phyloP scores from a whole-genome alignment of 495 filamentous ascomycete species.

The Hyaloscypha variabilis region DNA sequence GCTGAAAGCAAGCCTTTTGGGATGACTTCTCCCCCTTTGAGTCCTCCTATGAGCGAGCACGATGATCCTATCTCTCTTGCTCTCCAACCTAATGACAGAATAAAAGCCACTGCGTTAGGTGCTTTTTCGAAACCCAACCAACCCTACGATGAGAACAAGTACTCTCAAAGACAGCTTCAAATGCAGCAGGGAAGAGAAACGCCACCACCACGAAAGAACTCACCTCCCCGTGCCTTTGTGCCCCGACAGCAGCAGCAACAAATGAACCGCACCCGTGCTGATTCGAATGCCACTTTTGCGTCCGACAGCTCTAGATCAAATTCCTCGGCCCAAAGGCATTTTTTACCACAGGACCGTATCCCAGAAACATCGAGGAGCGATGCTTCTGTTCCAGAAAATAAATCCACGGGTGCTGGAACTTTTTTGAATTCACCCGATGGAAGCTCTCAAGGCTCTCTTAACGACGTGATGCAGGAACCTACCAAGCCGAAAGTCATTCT shows the following conservation, averaged over 20 bases:
- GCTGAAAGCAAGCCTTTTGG: slow-evolving; percentile 39
- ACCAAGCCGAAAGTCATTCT: slow-evolving; percentile 28
- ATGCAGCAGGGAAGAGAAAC: slow-evolving; percentile 70
- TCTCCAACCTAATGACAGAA: slow-evolving; percentile 75
- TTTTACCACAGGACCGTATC: slow-evolving; percentile 21
- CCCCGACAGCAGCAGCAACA: slow-evolving; percentile 24
- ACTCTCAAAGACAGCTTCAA: slow-evolving; percentile 77
- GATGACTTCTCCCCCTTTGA: slow-evolving; percentile 61
- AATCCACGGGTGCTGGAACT: slow-evolving; percentile 36
- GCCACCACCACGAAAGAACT: slow-evolving; percentile 35
- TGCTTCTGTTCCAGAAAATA: slow-evolving; percentile 38
- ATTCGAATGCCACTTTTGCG: slow-evolving; percentile 29
- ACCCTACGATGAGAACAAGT: slow-evolving; percentile 82
- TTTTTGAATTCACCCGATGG: slow-evolving; percentile 36
- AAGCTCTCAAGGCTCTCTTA: slow-evolving; percentile 29
- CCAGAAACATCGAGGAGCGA: slow-evolving; percentile 20
- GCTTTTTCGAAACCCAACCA: slow-evolving; percentile 79
- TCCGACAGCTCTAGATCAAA: slow-evolving; percentile 28
- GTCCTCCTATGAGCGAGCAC: slow-evolving; percentile 72
- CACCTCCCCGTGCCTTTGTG: slow-evolving; percentile 27
- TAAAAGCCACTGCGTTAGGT: slow-evolving; percentile 84
- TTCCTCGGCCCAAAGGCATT: slow-evolving; percentile 27
- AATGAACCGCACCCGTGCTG: slow-evolving; percentile 23
- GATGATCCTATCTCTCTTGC: slow-evolving; percentile 61
- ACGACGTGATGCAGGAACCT: slow-evolving; percentile 29